phyloP scores from a whole-genome alignment of 2,329 filamentous ascomycete species.

The Trichophyton benhamiae region DNA sequence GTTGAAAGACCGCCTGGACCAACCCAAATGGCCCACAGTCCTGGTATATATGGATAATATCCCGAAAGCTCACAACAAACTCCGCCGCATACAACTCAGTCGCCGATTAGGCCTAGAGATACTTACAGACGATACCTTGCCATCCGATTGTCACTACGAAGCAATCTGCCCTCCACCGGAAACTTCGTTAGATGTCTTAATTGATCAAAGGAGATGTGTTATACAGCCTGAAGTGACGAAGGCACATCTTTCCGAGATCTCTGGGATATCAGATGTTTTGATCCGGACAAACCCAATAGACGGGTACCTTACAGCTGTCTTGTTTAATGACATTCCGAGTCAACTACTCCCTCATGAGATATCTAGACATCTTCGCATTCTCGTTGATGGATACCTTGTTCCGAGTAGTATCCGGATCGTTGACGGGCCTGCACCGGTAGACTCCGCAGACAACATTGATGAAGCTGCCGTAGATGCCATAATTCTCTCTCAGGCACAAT shows the following conservation, averaged over 20 bases:
- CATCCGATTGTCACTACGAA: neutral
- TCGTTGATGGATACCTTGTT: conserved; percentile 1
- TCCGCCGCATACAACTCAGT: conserved; percentile 1
- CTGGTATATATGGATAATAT: conserved; percentile 4
- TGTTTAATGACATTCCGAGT: neutral
- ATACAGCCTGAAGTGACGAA: neutral
- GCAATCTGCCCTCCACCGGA: neutral
- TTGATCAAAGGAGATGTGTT: neutral
- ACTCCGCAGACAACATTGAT: neutral
- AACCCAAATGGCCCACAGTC: neutral
- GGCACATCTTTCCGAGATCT: neutral
- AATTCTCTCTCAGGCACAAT: neutral
- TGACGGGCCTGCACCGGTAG: neutral
- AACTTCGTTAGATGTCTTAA: neutral
- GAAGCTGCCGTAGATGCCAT: neutral
- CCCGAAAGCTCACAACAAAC: neutral
- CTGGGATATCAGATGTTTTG: neutral
- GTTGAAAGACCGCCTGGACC: neutral
- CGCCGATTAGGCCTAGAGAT: neutral
- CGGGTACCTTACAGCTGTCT: neutral
- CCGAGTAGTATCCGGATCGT: neutral
- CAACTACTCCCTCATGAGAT: neutral
- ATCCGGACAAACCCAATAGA: neutral
- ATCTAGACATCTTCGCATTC: neutral
- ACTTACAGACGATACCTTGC: neutral